Conservation (phyloP, 495 filamentous ascomycete species). For the Lasiosphaeria ovina region DNA sequence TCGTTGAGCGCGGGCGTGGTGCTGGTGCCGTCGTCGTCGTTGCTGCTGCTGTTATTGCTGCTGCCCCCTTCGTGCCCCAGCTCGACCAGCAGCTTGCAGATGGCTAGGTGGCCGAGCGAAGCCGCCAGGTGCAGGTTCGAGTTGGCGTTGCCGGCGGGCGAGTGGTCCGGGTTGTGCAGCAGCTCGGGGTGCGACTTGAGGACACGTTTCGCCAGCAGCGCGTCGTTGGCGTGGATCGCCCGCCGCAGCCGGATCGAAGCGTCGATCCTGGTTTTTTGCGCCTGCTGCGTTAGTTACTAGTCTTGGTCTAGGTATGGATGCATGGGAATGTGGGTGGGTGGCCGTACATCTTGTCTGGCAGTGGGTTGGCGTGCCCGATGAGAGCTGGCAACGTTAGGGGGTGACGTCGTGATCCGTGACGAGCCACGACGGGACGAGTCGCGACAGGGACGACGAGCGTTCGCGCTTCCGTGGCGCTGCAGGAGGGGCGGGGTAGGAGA, state of each 20-base stretch:
- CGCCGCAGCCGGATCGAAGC: conserved; percentile 63
- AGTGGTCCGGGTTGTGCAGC: conserved; percentile 67
- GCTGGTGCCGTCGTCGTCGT: no score
- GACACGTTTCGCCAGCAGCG: conserved; percentile 69
- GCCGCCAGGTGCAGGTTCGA: conserved; percentile 77
- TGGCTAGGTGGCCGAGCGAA: conserved; percentile 60
- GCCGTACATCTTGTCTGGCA: no score
- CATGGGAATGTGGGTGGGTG: no score
- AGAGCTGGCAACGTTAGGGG: no score
- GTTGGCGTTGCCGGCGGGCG: conserved; percentile 54
- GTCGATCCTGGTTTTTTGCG: conserved; percentile 54
- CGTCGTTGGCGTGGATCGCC: conserved; percentile 70
- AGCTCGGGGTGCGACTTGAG: conserved; percentile 63
- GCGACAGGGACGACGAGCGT: no score
- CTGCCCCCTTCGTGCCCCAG: conserved; percentile 51
- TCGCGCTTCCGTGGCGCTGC: no score
- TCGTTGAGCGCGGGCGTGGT: conserved; percentile 63
- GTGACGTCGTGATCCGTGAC: no score
- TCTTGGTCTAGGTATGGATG: no score
- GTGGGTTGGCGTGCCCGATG: no score
- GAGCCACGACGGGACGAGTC: no score
- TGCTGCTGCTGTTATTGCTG: neutral
- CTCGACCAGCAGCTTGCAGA: conserved; percentile 55
- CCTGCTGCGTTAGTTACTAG: no score
- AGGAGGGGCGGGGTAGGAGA: no score